A percentile compares a stretch with the other conserved stretches of the same genome.
phyloP scores from a whole-genome alignment of 1,284 basidiomycete species.

The Marasmius fiardii region DNA sequence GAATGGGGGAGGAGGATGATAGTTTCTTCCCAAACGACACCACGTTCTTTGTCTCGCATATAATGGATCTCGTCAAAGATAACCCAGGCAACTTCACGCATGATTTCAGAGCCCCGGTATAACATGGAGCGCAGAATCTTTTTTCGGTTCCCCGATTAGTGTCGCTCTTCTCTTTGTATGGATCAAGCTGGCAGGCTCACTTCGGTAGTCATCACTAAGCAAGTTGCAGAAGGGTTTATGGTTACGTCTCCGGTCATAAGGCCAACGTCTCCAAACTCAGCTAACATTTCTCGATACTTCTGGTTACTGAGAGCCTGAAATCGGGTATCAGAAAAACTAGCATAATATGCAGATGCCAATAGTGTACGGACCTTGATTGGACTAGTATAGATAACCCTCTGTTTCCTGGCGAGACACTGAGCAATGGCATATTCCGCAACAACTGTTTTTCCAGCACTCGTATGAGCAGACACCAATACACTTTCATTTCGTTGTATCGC shows the following conservation, averaged over 20 bases:
- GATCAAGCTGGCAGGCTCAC: slow-evolving; percentile 38
- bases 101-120: slow-evolving; percentile 97
- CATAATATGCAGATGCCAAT: neutral
- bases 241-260: slow-evolving; percentile 99
- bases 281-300: slow-evolving; percentile 97
- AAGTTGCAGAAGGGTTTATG: slow-evolving; percentile 95
- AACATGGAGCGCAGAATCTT: slow-evolving; percentile 99
- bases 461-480: slow-evolving; percentile 98
- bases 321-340: neutral
- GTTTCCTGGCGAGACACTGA: slow-evolving; percentile 87
- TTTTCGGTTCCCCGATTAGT: neutral
- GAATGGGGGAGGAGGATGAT: slow-evolving; percentile 96
- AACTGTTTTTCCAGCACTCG: slow-evolving; percentile 97
- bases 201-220: slow-evolving; percentile 99
- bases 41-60: slow-evolving; percentile 96
- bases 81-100: slow-evolving; percentile 99
- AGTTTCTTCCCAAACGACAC: slow-evolving; percentile 89
- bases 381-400: slow-evolving; percentile 98
- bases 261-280: slow-evolving; percentile 96
- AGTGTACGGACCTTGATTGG: slow-evolving; percentile 87
- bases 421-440: slow-evolving; percentile 99
- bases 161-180: neutral
- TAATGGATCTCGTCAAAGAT: slow-evolving; percentile 99
- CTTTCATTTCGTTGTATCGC: slow-evolving; percentile 98
- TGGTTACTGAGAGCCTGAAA: slow-evolving; percentile 92